phyloP scores from a whole-genome alignment of 257 asterid species.

The Osmanthus fragrans region DNA sequence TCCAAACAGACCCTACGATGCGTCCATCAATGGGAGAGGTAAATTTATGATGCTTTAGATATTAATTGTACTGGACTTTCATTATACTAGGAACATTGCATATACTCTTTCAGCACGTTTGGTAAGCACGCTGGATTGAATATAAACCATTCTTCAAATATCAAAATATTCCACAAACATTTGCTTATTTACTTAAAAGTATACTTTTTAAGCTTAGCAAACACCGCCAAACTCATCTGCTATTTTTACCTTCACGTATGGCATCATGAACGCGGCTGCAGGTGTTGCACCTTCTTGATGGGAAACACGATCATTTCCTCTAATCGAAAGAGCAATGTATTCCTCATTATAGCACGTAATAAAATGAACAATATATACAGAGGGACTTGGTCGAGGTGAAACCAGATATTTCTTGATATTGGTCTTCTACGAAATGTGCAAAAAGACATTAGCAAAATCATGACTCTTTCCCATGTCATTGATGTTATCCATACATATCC shows the following conservation, averaged over 20 bases:
- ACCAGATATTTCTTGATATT: background rate
- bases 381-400: conserved; percentile 22
- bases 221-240: background rate
- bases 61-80: background rate
- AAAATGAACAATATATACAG: too few relatives aligned
- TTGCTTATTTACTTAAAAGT: background rate
- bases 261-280: conserved; percentile 20
- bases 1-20: conserved; percentile 53
- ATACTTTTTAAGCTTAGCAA: background rate
- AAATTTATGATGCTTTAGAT: conserved; percentile 4
- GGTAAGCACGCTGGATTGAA: background rate
- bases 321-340: conserved; percentile 34
- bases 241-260: background rate
- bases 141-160: background rate
- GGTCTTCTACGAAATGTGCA: background rate
- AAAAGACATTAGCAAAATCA: background rate
- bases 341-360: conserved; percentile 37
- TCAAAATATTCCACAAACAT: background rate
- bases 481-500: background rate
- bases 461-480: background rate
- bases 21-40: conserved; percentile 74
- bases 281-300: conserved; percentile 71
- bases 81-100: background rate
- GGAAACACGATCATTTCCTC: conserved; percentile 50
- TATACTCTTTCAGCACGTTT: background rate